Conservation (phyloP, 2,329 filamentous ascomycete genomes). For the Venturia nashicola region DNA sequence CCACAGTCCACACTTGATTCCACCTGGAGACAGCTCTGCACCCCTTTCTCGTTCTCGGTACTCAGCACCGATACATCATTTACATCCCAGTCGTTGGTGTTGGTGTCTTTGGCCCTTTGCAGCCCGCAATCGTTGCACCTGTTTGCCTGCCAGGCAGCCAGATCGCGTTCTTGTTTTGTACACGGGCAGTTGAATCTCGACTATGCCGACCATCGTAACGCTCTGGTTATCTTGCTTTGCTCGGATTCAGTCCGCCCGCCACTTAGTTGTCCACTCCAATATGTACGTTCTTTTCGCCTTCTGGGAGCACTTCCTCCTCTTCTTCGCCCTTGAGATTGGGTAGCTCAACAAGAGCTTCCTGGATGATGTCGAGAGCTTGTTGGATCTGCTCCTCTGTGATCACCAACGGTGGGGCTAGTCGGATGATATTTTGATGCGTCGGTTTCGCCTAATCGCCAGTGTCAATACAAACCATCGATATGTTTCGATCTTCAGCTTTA, state of each 20-base stretch:
- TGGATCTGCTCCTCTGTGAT: slow-evolving; percentile 82
- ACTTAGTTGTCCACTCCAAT: slow-evolving; percentile 44
- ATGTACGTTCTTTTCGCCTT: slow-evolving; percentile 48
- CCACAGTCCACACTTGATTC: not conserved
- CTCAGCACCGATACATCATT: not conserved
- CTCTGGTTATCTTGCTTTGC: not conserved
- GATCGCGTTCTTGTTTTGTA: not conserved
- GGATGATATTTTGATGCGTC: slow-evolving; percentile 96
- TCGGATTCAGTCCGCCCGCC: not conserved
- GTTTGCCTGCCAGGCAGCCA: not conserved
- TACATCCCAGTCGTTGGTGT: not conserved
- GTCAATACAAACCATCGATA: not conserved
- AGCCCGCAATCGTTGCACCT: not conserved
- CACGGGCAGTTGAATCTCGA: too few species aligned
- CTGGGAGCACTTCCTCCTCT: slow-evolving; percentile 44
- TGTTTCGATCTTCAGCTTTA: slow-evolving; percentile 12
- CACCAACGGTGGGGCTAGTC: slow-evolving; percentile 89
- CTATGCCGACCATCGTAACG: too few species aligned
- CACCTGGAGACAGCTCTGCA: not conserved
- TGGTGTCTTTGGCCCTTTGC: not conserved
- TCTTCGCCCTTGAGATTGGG: slow-evolving; percentile 50
- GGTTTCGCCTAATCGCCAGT: slow-evolving; percentile 66
- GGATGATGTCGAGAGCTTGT: slow-evolving; percentile 66
- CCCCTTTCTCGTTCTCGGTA: slow-evolving; percentile 1
- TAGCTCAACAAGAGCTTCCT: slow-evolving; percentile 69